These are phyloP conservation scores for Taphrina deformans DNA, from an alignment of 1,139 yeast species.

Conservation along the genomic window DNA sequence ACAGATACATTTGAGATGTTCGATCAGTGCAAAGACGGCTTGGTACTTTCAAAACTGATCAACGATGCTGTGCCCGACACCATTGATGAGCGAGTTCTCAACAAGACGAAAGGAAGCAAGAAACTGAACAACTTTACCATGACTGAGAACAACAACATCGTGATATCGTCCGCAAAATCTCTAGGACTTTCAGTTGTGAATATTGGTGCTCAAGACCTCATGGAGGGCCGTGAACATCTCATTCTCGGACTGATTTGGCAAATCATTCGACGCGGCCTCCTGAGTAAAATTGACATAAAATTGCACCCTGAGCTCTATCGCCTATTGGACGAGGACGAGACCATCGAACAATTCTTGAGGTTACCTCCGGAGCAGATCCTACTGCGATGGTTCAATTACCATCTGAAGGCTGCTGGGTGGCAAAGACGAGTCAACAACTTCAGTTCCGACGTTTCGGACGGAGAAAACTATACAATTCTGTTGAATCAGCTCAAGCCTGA, in stretches of 20 bases:
- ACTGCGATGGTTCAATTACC: conserved; percentile 96
- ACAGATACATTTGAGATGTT: conserved; percentile 92
- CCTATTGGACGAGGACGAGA: conserved; percentile 91
- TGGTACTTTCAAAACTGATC: conserved; percentile 86
- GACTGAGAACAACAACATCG: conserved; percentile 96
- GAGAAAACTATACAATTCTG: conserved; percentile 89
- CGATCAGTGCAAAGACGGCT: conserved; percentile 93
- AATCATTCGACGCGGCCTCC: conserved; percentile 90
- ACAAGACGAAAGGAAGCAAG: conserved; percentile 78
- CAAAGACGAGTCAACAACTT: conserved; percentile 77
- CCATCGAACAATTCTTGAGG: conserved; percentile 91
- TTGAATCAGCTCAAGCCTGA: conserved; percentile 86
- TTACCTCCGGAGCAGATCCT: conserved; percentile 97
- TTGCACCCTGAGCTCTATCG: conserved; percentile 96
- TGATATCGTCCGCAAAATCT: conserved; percentile 96
- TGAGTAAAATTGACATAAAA: conserved; percentile 92
- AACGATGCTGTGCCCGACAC: conserved; percentile 98
- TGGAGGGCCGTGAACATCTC: conserved; percentile 94
- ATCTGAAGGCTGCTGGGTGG: conserved; percentile 91
- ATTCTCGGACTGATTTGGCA: conserved; percentile 97
- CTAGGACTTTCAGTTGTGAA: conserved; percentile 90
- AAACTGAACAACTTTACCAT: conserved; percentile 90
- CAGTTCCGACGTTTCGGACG: conserved; percentile 85
- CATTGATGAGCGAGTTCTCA: conserved; percentile 94
- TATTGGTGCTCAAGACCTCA: conserved; percentile 94